Base-by-base conservation (phyloP, 2,329 filamentous ascomycete species). In the Colletotrichum liaoningense region DNA sequence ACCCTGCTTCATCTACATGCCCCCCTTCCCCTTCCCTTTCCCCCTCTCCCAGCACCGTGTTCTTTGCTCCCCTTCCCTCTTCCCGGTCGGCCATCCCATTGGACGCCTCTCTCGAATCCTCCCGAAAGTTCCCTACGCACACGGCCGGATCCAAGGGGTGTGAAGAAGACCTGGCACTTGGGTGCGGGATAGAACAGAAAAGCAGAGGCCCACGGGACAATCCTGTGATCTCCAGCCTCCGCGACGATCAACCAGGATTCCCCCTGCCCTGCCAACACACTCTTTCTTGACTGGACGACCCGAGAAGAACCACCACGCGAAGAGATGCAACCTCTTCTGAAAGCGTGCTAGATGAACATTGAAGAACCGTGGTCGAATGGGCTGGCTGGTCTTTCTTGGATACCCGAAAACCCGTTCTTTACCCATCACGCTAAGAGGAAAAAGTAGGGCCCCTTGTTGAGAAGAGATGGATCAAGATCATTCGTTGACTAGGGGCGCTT, bases 171-270 rank as follows among this genome's bases (percentile, higher is more conserved):
- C 28, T 38, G 62, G 56, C 30, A 16, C 19, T n/a, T 46, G 16
- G 42, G 42, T 46, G n/a, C 42, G 42, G 42, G 42, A 46, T 46
- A 46, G 42, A 46, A 46, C 42, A 24, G 38, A 52, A 30, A 46
- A 59, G 55, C 58, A 38, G 70, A 74, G 68, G 62, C 64, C 74
- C 74, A 74, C 67, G 60, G 74, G 60, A 60, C 72, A 74, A 72
- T 74, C 74, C 74, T 75, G 74, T 74, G 74, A 75, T 75, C 74
- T 75, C 74, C 74, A 74, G 63, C 72, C 72, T 74, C 72, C 72
- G 68, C 60, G 74, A 75, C 74, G 74, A 75, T 75, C 74, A 75
- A 65, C 74, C 68, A 72, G 74, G 74, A 69, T 26, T 58, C 60
- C 72, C 42, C 69, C 59, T 73, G 70, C 58, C 60, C 54, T 59